These are phyloP conservation scores for Melastoma candidum DNA, from an alignment of 441 rosid genomes.

Conservation along the genomic window DNA sequence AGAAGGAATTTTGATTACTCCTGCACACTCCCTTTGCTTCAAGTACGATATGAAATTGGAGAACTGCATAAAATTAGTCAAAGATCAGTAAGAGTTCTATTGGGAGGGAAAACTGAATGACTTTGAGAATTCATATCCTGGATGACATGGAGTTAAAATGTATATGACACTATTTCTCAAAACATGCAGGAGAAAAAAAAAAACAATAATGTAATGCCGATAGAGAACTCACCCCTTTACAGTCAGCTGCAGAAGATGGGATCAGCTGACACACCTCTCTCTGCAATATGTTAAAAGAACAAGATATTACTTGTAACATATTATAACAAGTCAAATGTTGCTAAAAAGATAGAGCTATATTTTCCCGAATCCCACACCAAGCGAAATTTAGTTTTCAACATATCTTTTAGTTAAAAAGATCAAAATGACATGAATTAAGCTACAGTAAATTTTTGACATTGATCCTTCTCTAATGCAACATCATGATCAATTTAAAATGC, in stretches of 20 bases:
- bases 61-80: conserved; percentile 35
- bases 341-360: not conserved
- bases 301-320: not conserved
- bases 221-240: conserved; percentile 66
- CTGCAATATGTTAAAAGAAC: conserved; percentile 36
- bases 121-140: conserved; percentile 1
- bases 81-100: not conserved
- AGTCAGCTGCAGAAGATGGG: conserved; percentile 55
- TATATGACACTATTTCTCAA: no score
- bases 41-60: conserved; percentile 84
- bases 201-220: not conserved
- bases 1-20: conserved; percentile 86
- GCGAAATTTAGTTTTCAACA: no score
- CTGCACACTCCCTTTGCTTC: conserved; percentile 94
- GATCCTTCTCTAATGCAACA: no score
- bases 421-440: no score
- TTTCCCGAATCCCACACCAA: no score
- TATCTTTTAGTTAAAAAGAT: no score
- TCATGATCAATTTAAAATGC: no score
- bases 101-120: not conserved
- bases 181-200: not conserved
- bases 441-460: no score
- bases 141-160: not conserved
- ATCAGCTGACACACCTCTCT: conserved; percentile 84
- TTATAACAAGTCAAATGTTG: not conserved